Conservation (phyloP, 129 eudicot genomes). For the Flaveria linearis region DNA sequence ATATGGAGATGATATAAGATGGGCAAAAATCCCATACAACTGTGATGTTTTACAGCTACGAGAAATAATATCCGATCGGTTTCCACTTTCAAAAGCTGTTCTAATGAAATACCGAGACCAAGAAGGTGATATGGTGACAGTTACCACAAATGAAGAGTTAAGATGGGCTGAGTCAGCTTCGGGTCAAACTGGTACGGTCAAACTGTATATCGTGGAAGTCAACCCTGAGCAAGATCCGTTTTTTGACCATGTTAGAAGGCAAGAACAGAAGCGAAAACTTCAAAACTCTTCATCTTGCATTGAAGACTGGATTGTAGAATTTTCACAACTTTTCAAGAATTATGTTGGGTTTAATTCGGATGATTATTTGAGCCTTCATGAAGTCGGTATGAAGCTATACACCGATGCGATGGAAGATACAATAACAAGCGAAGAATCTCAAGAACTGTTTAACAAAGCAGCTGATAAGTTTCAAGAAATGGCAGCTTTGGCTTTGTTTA, state of each 20-base stretch:
- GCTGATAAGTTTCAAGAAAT: conserved; percentile 83
- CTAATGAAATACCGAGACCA: conserved; percentile 81
- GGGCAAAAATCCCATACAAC: conserved; percentile 66
- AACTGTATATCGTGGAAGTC: conserved; percentile 71
- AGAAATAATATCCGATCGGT: conserved; percentile 62
- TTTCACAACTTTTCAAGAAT: conserved; percentile 80
- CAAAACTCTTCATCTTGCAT: conserved; percentile 41
- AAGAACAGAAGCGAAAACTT: conserved; percentile 31
- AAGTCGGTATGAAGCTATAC: conserved; percentile 71
- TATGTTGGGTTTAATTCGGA: conserved; percentile 81
- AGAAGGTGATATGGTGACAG: conserved; percentile 95
- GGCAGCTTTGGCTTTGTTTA: conserved; percentile 92
- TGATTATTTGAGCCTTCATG: conserved; percentile 71
- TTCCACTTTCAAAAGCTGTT: conserved; percentile 61
- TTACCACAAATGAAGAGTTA: conserved; percentile 77
- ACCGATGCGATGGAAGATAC: conserved; percentile 88
- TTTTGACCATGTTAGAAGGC: conserved; percentile 43
- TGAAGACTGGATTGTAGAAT: conserved; percentile 85
- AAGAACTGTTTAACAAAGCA: conserved; percentile 55
- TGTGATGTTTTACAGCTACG: conserved; percentile 65
- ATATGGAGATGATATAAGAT: conserved; percentile 92
- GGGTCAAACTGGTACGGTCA: conserved; percentile 47
- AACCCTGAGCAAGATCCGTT: conserved; percentile 87
- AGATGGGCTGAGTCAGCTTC: conserved; percentile 82
- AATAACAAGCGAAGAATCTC: conserved; percentile 79